Evolutionary conservation across 2,329 filamentous ascomycete species (phyloP).

Genomic region (Penicillium concentricum): DNA sequence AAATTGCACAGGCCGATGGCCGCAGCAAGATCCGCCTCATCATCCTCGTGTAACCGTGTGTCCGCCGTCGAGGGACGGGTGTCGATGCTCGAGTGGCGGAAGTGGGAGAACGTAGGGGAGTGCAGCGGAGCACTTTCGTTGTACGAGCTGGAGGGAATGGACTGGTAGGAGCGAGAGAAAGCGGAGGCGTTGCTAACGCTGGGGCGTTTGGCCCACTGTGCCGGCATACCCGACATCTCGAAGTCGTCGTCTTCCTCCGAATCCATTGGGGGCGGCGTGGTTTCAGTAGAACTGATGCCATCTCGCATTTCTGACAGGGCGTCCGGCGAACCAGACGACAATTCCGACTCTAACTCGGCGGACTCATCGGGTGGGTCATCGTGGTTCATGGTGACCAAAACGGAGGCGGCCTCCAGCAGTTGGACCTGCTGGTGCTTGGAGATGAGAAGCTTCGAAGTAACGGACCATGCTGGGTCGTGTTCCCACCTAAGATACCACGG

Average conservation of each 20-base stretch:
- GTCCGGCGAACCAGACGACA: constrained; percentile 77
- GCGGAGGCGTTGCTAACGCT: constrained; percentile 48
- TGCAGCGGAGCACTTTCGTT: constrained; percentile 53
- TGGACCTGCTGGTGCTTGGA: constrained; percentile 99
- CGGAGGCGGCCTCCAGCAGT: constrained; percentile 93
- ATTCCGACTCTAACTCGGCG: constrained; percentile 71
- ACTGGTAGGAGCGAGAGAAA: constrained; percentile 80
- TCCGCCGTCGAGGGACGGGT: constrained; percentile 77
- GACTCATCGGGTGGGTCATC: constrained; percentile 63
- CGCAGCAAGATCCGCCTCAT: constrained; percentile 83
- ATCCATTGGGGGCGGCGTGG: constrained; percentile 79
- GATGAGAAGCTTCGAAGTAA: constrained; percentile 95
- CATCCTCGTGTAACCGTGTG: constrained; percentile 70
- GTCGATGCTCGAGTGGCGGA: constrained; percentile 73
- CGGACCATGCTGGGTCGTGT: constrained; percentile 96
- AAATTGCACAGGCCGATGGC: constrained; percentile 89
- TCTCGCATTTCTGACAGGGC: constrained; percentile 75
- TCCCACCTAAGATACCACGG: constrained; percentile 74
- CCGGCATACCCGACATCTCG: constrained; percentile 50
- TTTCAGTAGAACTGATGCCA: constrained; percentile 81
- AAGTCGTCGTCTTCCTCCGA: constrained; percentile 53
- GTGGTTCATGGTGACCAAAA: constrained; percentile 84
- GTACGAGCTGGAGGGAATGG: constrained; percentile 58
- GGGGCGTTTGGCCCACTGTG: constrained; percentile 57
- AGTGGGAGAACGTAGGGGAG: constrained; percentile 53